A percentile compares a stretch with the other conserved stretches of the same genome.
phyloP scores from a whole-genome alignment of 345 rosid species.

The Gossypium bickii region DNA sequence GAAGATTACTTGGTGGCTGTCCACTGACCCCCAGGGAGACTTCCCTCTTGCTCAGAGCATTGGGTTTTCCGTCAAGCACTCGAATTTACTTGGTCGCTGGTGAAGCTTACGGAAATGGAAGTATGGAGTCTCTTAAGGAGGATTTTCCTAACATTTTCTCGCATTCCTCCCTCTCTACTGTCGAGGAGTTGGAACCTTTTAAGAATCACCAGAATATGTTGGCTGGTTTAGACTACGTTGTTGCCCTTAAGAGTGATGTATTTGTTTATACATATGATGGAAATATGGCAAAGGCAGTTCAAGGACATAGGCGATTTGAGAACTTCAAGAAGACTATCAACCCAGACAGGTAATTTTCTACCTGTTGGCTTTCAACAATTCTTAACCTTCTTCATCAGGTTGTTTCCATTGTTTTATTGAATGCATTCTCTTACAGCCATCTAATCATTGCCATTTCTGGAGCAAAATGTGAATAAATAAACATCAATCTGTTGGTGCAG shows the following conservation, averaged over 20 bases:
- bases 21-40: slow-evolving; percentile 95
- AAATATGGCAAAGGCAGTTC: slow-evolving; percentile 98
- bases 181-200: slow-evolving; percentile 57
- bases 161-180: slow-evolving; percentile 72
- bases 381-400: neutral
- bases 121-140: slow-evolving; percentile 63
- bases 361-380: neutral
- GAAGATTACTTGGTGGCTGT: slow-evolving; percentile 85
- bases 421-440: neutral
- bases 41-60: slow-evolving; percentile 74
- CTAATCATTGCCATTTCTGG: neutral
- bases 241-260: slow-evolving; percentile 84
- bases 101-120: slow-evolving; percentile 83
- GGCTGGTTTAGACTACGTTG: slow-evolving; percentile 87
- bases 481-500: slow-evolving; percentile 34
- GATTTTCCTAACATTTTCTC: slow-evolving; percentile 77
- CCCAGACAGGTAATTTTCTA: slow-evolving; percentile 66
- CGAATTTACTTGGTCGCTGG: slow-evolving; percentile 95
- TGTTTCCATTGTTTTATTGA: slow-evolving; percentile 7
- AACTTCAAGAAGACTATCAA: slow-evolving; percentile 77
- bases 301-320: slow-evolving; percentile 88
- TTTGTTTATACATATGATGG: slow-evolving; percentile 90
- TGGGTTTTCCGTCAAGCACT: slow-evolving; percentile 70
- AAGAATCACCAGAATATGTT: slow-evolving; percentile 83
- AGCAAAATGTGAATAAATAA: neutral